Base-by-base conservation (phyloP, 2,329 filamentous ascomycete species). In the Aureobasidium sp. region DNA sequence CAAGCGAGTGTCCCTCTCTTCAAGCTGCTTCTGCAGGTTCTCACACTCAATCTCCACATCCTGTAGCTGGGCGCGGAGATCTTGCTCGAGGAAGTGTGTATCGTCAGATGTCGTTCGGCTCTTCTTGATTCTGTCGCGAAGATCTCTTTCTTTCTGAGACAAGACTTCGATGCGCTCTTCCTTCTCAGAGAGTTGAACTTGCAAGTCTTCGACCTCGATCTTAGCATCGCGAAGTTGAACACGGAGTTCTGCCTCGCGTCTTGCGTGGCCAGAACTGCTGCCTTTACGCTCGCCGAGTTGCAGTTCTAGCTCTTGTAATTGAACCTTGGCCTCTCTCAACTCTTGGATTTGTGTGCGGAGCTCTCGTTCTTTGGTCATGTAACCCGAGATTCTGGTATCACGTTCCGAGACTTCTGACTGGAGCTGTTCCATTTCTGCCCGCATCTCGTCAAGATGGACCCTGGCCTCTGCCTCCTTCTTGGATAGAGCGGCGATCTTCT, bases 381-480 rank as follows among this genome's bases (percentile, higher is more conserved):
- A 66, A 16, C 64, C 62, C 29, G 68, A 64, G 11, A 70, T 63
- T 16, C 67, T 65, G 34, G 61, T 67, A 57, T 73, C 72, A 1
- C 70, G 64, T 32, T 73, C 71, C 0, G 66, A 86, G 67, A 84
- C 84, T 30, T 87, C 86, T 5, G 84, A 83, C 55, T 82, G 79
- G 11, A 81, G 68, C 21, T 75, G 67, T 51, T 81, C 77, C 21
- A 70, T 60, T 30, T 74, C 71, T 2, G 61, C 49, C 29, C 66
- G 76, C 36, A 81, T 73, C 30, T 86, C 82, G 62, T 89, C 85
- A 25, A 95, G 80, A 67, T 92, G 90, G 59, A 79, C 77, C 11
- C 85, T 81, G 16, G 90, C 79, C 10, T 83, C 78, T 25, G 77
- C 76, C 67, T 89, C 85, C n/a, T 82, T 80, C 14, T 76, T 76